These are phyloP conservation scores for Tuber calosporum DNA, from an alignment of 495 filamentous ascomycete genomes.

Conservation along the genomic window DNA sequence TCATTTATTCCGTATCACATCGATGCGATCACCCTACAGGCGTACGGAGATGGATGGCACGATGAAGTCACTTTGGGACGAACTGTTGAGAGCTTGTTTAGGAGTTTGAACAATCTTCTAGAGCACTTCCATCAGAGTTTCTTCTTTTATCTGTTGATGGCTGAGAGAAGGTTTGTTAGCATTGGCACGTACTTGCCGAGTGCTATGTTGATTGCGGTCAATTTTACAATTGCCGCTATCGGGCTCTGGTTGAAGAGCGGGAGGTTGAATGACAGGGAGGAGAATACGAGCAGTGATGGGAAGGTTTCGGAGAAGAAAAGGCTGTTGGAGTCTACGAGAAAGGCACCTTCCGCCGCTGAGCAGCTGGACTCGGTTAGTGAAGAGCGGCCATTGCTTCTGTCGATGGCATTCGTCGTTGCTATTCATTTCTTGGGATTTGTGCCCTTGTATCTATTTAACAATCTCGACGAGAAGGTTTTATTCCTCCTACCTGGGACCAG, in stretches of 20 bases:
- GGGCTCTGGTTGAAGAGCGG: constrained; percentile 85
- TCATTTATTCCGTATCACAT: constrained; percentile 95
- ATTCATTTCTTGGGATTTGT: constrained; percentile 72
- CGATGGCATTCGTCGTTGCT: constrained; percentile 61
- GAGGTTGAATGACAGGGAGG: constrained; percentile 33
- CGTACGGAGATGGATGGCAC: constrained; percentile 85
- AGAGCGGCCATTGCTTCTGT: constrained; percentile 72
- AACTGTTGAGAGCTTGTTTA: constrained; percentile 77
- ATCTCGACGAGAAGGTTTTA: constrained; percentile 57
- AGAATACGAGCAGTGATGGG: constrained; percentile 3
- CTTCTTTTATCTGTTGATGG: constrained; percentile 96
- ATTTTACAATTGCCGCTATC: constrained; percentile 93
- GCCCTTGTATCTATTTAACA: constrained; percentile 83
- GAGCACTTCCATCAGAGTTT: constrained; percentile 98
- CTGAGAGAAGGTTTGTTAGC: constrained; percentile 84
- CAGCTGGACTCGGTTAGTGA: constrained; percentile 36
- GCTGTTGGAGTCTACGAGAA: background rate
- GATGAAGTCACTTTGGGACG: constrained; percentile 94
- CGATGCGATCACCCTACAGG: constrained; percentile 75
- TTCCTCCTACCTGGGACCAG: constrained; percentile 11
- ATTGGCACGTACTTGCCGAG: constrained; percentile 96
- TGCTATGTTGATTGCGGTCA: constrained; percentile 88
- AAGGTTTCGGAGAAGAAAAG: constrained; percentile 22
- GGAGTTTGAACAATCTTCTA: constrained; percentile 89
- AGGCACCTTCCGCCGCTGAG: constrained; percentile 4